These are phyloP conservation scores for Pisolithus orientalis DNA, from an alignment of 768 basidiomycete genomes.

Conservation along the genomic window DNA sequence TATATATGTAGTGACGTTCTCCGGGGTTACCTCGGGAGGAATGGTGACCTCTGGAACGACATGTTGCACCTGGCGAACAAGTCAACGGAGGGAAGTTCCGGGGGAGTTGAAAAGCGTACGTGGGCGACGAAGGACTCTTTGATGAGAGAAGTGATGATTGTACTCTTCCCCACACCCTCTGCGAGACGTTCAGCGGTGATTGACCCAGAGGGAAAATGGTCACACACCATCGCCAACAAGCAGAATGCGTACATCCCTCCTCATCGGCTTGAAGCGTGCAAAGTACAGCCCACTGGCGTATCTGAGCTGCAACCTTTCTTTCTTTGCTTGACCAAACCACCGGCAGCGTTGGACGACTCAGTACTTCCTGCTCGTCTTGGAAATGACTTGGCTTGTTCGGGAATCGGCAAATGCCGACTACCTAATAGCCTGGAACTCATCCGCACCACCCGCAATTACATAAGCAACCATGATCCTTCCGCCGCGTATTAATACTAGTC, in stretches of 20 bases:
- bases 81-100: constrained; percentile 2
- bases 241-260: constrained; percentile 90
- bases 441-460: no score
- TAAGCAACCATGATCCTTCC: no score
- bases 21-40: constrained; percentile 93
- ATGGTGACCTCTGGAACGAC: constrained; percentile 97
- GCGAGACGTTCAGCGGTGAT: constrained; percentile 2
- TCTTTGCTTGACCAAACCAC: background rate
- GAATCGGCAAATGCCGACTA: no score
- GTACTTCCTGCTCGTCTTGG: background rate
- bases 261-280: constrained; percentile 41
- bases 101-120: constrained; percentile 35
- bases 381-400: no score
- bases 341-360: background rate
- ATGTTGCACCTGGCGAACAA: constrained; percentile 70
- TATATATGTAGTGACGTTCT: constrained; percentile 96
- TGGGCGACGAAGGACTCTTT: constrained; percentile 91
- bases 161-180: constrained; percentile 99
- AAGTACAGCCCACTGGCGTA: background rate
- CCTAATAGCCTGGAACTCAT: no score
- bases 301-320: background rate
- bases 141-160: constrained; percentile 93
- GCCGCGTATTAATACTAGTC: no score
- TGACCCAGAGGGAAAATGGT: constrained; percentile 9
- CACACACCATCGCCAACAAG: constrained; percentile 87